Percentiles rank a stretch among this genome's conserved stretches.
Conservation (phyloP, 2,329 filamentous ascomycete genomes). For the Colletotrichum filicis region DNA sequence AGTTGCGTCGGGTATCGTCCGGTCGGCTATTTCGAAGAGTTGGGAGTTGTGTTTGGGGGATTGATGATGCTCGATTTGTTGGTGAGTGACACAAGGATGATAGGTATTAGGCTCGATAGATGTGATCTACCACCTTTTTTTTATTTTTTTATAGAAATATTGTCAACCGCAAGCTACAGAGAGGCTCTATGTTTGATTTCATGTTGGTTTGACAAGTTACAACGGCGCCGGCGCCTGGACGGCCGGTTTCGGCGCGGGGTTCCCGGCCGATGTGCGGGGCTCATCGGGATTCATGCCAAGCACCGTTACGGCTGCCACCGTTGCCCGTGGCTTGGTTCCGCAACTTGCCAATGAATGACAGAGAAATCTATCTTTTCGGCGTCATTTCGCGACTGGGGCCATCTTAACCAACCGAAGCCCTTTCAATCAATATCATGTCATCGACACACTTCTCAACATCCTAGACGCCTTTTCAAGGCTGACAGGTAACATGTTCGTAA, state of each 20-base stretch:
- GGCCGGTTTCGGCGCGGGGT: constrained; percentile 2
- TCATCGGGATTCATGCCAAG: background rate
- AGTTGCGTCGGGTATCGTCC: constrained; percentile 2
- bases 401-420: no score
- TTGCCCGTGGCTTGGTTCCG: no score
- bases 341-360: no score
- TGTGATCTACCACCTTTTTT: no score
- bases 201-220: background rate
- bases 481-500: no score
- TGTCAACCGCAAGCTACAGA: no score
- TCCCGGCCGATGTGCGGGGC: background rate
- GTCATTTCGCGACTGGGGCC: no score
- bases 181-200: no score
- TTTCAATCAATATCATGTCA: no score
- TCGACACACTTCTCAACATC: no score
- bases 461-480: no score
- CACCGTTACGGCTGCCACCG: background rate
- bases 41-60: background rate
- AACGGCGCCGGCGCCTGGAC: background rate
- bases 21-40: background rate
- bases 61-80: background rate
- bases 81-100: background rate
- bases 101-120: background rate
- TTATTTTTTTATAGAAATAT: no score
- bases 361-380: rapidly evolving